Conservation (phyloP, 208 protist genomes). For the Trypanosoma conorhini region DNA sequence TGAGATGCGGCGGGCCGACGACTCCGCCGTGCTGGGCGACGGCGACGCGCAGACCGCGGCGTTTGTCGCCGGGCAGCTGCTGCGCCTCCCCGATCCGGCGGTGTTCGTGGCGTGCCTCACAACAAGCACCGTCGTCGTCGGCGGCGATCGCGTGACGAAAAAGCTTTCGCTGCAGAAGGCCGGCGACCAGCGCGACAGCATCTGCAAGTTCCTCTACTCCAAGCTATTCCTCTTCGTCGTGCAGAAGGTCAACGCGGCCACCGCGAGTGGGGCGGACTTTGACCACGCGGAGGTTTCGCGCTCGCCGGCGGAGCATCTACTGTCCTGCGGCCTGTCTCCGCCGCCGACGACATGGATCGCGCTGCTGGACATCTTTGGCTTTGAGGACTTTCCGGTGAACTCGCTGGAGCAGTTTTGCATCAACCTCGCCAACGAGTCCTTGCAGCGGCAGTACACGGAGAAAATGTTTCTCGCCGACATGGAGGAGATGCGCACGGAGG, state of each 20-base stretch:
- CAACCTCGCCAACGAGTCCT: slow-evolving; percentile 91
- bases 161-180: slow-evolving; percentile 55
- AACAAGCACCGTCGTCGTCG: slow-evolving; percentile 36
- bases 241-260: slow-evolving; percentile 49
- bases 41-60: slow-evolving; percentile 18
- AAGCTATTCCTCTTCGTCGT: slow-evolving; percentile 75
- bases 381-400: slow-evolving; percentile 80
- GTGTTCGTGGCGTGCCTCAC: slow-evolving; percentile 40
- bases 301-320: not conserved
- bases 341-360: slow-evolving; percentile 51
- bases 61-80: slow-evolving; percentile 35
- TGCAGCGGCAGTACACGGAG: slow-evolving; percentile 90
- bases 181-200: slow-evolving; percentile 52
- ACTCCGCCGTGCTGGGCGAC: slow-evolving; percentile 14
- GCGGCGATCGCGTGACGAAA: slow-evolving; percentile 30
- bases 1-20: slow-evolving; percentile 6
- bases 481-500: slow-evolving; percentile 57
- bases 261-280: slow-evolving; percentile 5
- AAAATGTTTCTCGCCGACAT: slow-evolving; percentile 70
- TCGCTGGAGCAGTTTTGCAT: slow-evolving; percentile 93
- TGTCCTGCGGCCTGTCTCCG: not conserved
- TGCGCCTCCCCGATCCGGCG: slow-evolving; percentile 36
- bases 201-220: slow-evolving; percentile 72
- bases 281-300: not conserved
- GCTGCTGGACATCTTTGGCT: slow-evolving; percentile 89